phyloP scores from a whole-genome alignment of 2,329 filamentous ascomycete genomes.

The Knoxdaviesia proteae region DNA sequence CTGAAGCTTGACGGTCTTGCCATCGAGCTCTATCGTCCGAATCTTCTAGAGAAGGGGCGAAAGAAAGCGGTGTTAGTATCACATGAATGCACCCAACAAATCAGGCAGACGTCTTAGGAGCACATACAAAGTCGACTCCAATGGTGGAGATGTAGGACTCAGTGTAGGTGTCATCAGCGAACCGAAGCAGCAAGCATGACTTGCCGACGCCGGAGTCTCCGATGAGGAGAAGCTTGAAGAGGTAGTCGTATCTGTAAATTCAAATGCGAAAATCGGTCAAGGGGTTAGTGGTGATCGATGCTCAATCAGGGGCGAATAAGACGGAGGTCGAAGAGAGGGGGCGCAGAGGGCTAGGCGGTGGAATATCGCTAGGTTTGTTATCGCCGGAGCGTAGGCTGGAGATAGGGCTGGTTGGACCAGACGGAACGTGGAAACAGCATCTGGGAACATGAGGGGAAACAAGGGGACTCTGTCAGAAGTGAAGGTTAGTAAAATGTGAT shows the following conservation, averaged over 20 bases:
- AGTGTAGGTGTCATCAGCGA: constrained; percentile 97
- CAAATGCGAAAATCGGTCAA: not conserved
- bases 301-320: too few relatives aligned
- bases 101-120: not conserved
- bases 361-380: not conserved
- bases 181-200: constrained; percentile 93
- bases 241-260: constrained; percentile 82
- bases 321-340: not conserved
- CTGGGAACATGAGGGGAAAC: not conserved
- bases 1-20: constrained; percentile 98
- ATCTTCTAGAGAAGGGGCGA: constrained; percentile 54
- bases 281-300: constrained; percentile 8
- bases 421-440: not conserved
- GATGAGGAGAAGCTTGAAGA: constrained; percentile 99
- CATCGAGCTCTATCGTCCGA: constrained; percentile 96
- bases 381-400: not conserved
- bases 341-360: not conserved
- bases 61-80: not conserved
- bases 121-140: constrained; percentile 90
- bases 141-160: constrained; percentile 99
- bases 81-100: not conserved
- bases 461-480: not conserved
- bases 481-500: constrained; percentile 2
- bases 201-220: constrained; percentile 99
- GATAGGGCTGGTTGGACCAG: not conserved